Evolutionary conservation across 2,329 filamentous ascomycete species (phyloP).

Genomic region (Alternaria infectoria): DNA sequence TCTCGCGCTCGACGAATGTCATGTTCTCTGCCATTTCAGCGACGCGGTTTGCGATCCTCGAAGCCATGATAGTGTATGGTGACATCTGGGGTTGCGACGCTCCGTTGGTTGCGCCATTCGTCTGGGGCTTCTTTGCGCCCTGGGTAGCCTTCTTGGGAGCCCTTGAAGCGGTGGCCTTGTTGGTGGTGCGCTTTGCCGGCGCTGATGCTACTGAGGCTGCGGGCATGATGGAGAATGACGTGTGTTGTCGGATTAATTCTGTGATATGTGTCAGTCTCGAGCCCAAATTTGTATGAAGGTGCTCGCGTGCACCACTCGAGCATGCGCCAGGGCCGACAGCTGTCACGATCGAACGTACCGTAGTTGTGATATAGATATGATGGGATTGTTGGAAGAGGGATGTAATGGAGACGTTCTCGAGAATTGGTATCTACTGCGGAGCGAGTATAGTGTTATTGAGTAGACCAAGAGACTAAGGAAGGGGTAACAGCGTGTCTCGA

Average conservation of each 20-base stretch:
- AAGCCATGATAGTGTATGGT: conserved; percentile 59
- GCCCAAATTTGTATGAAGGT: not conserved
- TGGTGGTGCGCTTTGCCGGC: conserved; percentile 40
- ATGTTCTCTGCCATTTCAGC: conserved; percentile 61
- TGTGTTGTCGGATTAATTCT: not conserved
- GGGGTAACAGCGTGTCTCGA: conserved; percentile 13
- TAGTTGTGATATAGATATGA: not conserved
- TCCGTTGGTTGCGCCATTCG: conserved; percentile 38
- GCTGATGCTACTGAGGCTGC: conserved; percentile 43
- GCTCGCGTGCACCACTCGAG: conserved; percentile 29
- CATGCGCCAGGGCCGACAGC: conserved; percentile 7
- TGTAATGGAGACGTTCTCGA: not conserved
- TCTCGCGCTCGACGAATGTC: conserved; percentile 56
- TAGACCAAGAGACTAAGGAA: conserved; percentile 15
- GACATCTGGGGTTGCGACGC: conserved; percentile 41
- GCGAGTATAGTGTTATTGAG: conserved; percentile 5
- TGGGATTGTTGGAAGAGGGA: not conserved
- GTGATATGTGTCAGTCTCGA: conserved; percentile 4
- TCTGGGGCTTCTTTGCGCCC: conserved; percentile 26
- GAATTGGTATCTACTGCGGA: conserved; percentile 2
- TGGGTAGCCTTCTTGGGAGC: conserved; percentile 35
- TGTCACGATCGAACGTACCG: conserved; percentile 19
- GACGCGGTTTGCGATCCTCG: conserved; percentile 57
- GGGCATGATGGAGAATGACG: conserved; percentile 32
- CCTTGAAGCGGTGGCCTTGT: conserved; percentile 39